These are phyloP conservation scores for Polyporus arcularius DNA, from an alignment of 768 basidiomycete genomes.

Conservation along the genomic window DNA sequence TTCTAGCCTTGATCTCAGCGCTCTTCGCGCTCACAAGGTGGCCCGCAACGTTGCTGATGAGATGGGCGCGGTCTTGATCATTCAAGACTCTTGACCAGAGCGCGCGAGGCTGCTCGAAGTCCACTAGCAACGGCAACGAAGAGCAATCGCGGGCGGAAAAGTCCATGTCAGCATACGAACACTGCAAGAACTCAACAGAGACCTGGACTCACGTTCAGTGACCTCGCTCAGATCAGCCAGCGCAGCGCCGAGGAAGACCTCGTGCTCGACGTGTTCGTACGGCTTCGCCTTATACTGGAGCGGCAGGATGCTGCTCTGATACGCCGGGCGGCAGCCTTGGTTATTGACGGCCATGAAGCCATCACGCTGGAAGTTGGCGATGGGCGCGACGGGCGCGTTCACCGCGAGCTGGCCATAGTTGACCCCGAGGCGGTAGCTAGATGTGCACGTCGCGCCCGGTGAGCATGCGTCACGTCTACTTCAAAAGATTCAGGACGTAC, in stretches of 20 bases:
- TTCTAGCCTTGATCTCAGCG: slow-evolving; percentile 56
- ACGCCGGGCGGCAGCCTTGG: slow-evolving; percentile 87
- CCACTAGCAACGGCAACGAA: slow-evolving; percentile 44
- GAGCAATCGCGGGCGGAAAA: no score
- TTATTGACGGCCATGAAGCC: slow-evolving; percentile 68
- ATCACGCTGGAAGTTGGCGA: slow-evolving; percentile 93
- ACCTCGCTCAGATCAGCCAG: slow-evolving; percentile 70
- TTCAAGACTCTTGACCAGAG: slow-evolving; percentile 71
- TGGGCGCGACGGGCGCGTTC: slow-evolving; percentile 72
- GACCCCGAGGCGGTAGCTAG: slow-evolving; percentile 65
- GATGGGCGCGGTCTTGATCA: slow-evolving; percentile 57
- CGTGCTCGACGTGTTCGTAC: slow-evolving; percentile 54
- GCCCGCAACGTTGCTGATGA: slow-evolving; percentile 65
- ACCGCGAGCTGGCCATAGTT: slow-evolving; percentile 90
- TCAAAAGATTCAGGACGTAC: no score
- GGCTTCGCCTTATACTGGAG: slow-evolving; percentile 53
- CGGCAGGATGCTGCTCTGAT: slow-evolving; percentile 76
- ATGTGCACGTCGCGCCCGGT: no score
- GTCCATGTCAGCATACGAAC: no score
- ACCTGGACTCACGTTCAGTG: slow-evolving; percentile 66
- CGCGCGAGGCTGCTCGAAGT: slow-evolving; percentile 82
- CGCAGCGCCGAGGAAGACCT: slow-evolving; percentile 73
- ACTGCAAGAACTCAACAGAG: not conserved
- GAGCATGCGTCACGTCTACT: no score
- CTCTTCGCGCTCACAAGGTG: slow-evolving; percentile 67